These are phyloP conservation scores for Colletotrichum sidae DNA, from an alignment of 2,329 filamentous ascomycete genomes.

Conservation along the genomic window DNA sequence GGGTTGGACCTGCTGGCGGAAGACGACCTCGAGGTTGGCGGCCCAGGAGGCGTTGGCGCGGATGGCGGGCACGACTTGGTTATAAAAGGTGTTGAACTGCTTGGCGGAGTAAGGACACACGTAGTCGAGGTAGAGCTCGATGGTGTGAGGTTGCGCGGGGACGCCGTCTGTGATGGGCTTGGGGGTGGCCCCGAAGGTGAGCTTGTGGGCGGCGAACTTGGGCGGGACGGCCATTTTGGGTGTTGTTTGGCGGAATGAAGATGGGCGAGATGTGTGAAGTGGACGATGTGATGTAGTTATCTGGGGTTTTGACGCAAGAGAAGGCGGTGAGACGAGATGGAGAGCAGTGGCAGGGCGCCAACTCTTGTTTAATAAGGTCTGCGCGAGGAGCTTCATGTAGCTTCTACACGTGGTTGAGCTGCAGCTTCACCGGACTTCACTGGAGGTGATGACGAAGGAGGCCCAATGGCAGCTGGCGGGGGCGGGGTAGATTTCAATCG, in stretches of 20 bases:
- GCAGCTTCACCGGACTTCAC: neutral
- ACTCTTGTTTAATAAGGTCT: constrained; percentile 26
- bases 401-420: constrained; percentile 9
- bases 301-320: neutral
- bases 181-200: constrained; percentile 58
- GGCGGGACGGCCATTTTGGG: constrained; percentile 78
- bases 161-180: constrained; percentile 48
- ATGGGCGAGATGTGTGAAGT: neutral
- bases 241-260: constrained; percentile 2
- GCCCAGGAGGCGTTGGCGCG: constrained; percentile 67
- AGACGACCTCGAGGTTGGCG: constrained; percentile 76
- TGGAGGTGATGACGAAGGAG: constrained; percentile 17
- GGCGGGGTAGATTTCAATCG: constrained; percentile 25
- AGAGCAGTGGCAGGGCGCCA: constrained; percentile 19
- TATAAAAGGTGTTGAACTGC: constrained; percentile 82
- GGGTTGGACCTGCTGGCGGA: constrained; percentile 92
- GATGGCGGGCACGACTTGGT: constrained; percentile 73
- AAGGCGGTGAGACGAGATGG: neutral
- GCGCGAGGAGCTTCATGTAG: constrained; percentile 33
- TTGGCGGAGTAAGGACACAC: constrained; percentile 80
- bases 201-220: constrained; percentile 80
- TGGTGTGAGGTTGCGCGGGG: constrained; percentile 64
- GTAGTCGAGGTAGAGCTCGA: constrained; percentile 85
- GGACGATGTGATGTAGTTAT: neutral
- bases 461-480: constrained; percentile 29